Evolutionary conservation across 2,329 filamentous ascomycete genomes (phyloP).

Genomic region (Diplodia intermedia): DNA sequence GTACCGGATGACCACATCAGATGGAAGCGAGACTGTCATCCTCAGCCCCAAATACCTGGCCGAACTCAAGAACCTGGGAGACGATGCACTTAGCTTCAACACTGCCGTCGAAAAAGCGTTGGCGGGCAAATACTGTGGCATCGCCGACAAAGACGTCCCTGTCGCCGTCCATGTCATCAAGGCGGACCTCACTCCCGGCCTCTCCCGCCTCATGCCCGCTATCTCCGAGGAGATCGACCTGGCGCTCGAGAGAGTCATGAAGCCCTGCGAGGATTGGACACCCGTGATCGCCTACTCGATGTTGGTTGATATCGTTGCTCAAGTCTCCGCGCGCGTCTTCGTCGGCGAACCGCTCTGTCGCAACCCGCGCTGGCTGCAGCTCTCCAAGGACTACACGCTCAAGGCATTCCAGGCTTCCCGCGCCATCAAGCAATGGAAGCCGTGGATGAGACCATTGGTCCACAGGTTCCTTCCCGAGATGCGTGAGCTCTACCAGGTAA

Average conservation of each 20-base stretch:
- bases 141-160: not conserved
- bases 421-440: constrained; percentile 31
- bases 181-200: constrained; percentile 45
- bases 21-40: constrained; percentile 38
- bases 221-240: constrained; percentile 44
- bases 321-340: constrained; percentile 57
- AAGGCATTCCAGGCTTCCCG: constrained; percentile 29
- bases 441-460: constrained; percentile 30
- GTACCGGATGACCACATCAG: constrained; percentile 29
- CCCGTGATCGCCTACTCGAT: constrained; percentile 43
- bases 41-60: constrained; percentile 42
- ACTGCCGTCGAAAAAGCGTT: constrained; percentile 37
- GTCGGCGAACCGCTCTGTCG: constrained; percentile 57
- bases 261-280: constrained; percentile 50
- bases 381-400: constrained; percentile 57
- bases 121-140: constrained; percentile 35
- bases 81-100: constrained; percentile 45
- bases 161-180: constrained; percentile 40
- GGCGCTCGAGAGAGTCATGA: constrained; percentile 40
- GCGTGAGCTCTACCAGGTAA: constrained; percentile 29
- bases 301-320: constrained; percentile 57
- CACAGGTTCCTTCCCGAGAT: constrained; percentile 24
- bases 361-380: constrained; percentile 54
- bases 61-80: constrained; percentile 44
- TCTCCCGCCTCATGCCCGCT: constrained; percentile 42